These are phyloP conservation scores for Candida xyloterini DNA, from an alignment of 805 yeast species.

Conservation along the genomic window DNA sequence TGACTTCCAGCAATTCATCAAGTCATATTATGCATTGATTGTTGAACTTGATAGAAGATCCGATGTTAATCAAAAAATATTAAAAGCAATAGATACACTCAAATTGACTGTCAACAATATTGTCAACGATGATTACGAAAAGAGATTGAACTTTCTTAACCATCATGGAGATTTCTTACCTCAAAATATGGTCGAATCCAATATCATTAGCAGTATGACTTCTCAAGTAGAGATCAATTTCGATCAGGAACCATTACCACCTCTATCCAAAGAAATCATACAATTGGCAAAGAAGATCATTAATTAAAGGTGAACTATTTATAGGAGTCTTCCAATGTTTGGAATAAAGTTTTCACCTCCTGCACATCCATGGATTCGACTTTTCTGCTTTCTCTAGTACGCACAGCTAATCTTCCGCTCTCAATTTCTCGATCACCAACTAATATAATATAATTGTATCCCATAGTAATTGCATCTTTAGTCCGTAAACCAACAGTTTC, in stretches of 20 bases:
- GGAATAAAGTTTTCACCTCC: constrained; percentile 53
- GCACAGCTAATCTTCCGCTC: constrained; percentile 56
- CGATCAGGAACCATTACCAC: constrained; percentile 24
- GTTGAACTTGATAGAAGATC: constrained; percentile 53
- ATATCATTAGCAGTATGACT: constrained; percentile 21
- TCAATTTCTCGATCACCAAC: constrained; percentile 83
- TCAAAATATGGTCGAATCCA: constrained; percentile 28
- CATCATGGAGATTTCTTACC: constrained; percentile 58
- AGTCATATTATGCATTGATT: constrained; percentile 50
- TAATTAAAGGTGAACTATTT: constrained; percentile 27
- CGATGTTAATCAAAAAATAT: constrained; percentile 39
- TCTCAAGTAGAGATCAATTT: constrained; percentile 24
- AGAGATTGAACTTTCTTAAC: constrained; percentile 42
- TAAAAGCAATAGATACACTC: constrained; percentile 40
- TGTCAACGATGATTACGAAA: constrained; percentile 41
- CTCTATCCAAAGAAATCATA: constrained; percentile 15
- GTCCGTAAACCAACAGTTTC: constrained; percentile 81
- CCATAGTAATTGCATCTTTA: constrained; percentile 70
- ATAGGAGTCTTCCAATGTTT: constrained; percentile 48
- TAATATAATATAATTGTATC: constrained; percentile 77
- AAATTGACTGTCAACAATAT: constrained; percentile 37
- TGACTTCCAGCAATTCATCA: constrained; percentile 50
- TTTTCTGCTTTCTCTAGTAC: constrained; percentile 52
- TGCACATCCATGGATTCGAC: constrained; percentile 43
- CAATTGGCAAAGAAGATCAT: constrained; percentile 18